Evolutionary conservation across 768 basidiomycete species (phyloP).

Genomic region (Lactifluus subvellereus): DNA sequence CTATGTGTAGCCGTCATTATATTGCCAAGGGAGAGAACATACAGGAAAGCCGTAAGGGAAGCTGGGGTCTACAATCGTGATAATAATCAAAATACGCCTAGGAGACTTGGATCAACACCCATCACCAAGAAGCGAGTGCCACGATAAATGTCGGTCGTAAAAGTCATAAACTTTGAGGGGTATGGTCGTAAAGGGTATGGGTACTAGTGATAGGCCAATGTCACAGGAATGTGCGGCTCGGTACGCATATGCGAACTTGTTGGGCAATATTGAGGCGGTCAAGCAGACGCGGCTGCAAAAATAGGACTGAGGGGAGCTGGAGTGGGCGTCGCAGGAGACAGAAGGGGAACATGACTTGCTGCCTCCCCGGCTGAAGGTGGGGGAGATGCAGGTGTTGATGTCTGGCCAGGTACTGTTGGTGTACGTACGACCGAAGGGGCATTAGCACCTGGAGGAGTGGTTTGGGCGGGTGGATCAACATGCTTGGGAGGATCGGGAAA

Average conservation of each 20-base stretch:
- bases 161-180: not conserved
- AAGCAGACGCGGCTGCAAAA: not conserved
- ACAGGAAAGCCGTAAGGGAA: not conserved
- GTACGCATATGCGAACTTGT: not conserved
- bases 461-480: slow-evolving; percentile 1
- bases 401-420: not conserved
- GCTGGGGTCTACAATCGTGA: not conserved
- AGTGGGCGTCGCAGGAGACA: slow-evolving; percentile 4
- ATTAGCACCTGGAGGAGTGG: not conserved
- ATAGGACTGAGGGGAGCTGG: not conserved
- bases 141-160: not conserved
- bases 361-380: slow-evolving; percentile 4
- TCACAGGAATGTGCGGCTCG: not conserved
- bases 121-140: not conserved
- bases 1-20: not conserved
- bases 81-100: not conserved
- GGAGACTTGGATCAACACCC: not conserved
- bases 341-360: slow-evolving; percentile 8
- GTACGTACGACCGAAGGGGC: not conserved
- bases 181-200: slow-evolving; percentile 9
- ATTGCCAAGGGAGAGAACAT: not conserved
- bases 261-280: not conserved
- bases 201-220: not conserved
- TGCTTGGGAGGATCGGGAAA: slow-evolving; percentile 39
- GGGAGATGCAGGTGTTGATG: not conserved